phyloP scores from a whole-genome alignment of 495 filamentous ascomycete genomes.

The Penicillium chermesinum region DNA sequence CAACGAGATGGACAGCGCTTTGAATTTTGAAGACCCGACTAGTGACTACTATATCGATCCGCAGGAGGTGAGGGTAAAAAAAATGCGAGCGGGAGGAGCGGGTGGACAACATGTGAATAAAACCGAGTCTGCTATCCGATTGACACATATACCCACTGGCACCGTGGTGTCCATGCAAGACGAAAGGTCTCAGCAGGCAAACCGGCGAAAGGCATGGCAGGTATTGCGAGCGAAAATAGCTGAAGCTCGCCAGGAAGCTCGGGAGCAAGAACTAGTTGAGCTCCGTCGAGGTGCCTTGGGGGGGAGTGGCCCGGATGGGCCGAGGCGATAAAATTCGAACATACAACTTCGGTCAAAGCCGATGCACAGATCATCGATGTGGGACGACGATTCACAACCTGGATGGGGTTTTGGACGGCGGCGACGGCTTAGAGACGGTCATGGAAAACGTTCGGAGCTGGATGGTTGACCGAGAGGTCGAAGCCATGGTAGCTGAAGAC shows the following conservation, averaged over 20 bases:
- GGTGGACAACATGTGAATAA: constrained; percentile 98
- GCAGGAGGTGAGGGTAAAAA: constrained; percentile 77
- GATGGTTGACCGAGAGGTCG: constrained; percentile 72
- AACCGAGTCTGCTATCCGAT: constrained; percentile 89
- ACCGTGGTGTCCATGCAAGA: constrained; percentile 89
- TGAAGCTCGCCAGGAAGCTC: constrained; percentile 70
- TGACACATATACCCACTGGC: constrained; percentile 87
- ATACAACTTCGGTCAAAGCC: constrained; percentile 90
- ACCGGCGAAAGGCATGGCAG: constrained; percentile 81
- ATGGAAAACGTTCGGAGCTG: constrained; percentile 79
- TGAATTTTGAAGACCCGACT: constrained; percentile 71
- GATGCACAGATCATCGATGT: constrained; percentile 90
- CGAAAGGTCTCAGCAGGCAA: constrained; percentile 80
- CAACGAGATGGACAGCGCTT: constrained; percentile 45
- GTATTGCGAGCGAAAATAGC: constrained; percentile 79
- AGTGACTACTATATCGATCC: constrained; percentile 88
- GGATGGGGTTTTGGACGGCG: constrained; percentile 70
- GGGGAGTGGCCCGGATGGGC: constrained; percentile 72
- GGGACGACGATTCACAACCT: constrained; percentile 79
- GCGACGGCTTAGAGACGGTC: constrained; percentile 63
- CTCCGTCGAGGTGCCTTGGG: constrained; percentile 70
- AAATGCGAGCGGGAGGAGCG: constrained; percentile 86
- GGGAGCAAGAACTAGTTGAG: constrained; percentile 73
- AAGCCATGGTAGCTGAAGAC: constrained; percentile 54
- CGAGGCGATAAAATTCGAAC: constrained; percentile 91